Percentiles rank a stretch among this genome's conserved stretches.
These are phyloP conservation scores for Puccinia horiana DNA, from an alignment of 1,284 basidiomycete species.

Conservation along the genomic window DNA sequence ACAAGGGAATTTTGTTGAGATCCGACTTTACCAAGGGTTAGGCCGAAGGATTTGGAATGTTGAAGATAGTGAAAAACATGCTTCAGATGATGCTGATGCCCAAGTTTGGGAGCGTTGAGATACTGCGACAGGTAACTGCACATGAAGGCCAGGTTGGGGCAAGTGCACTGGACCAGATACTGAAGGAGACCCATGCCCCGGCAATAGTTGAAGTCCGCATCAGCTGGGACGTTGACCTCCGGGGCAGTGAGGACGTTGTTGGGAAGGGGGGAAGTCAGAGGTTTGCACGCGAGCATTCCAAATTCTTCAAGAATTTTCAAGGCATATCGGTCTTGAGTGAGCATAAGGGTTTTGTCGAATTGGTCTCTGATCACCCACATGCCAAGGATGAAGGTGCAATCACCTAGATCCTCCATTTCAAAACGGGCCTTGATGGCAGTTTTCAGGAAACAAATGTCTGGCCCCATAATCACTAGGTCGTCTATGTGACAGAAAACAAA, in stretches of 20 bases:
- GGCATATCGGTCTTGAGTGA: constrained; percentile 13
- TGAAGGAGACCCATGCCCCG: background rate
- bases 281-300: background rate
- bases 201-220: background rate
- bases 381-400: background rate
- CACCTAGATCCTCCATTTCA: constrained; percentile 12
- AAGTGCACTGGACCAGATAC: constrained; percentile 28
- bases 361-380: background rate
- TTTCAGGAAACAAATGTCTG: constrained; percentile 7
- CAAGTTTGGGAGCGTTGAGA: background rate
- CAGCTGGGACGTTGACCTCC: background rate
- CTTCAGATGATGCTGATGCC: background rate
- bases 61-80: background rate
- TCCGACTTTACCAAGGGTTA: background rate
- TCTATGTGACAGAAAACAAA: constrained; percentile 15
- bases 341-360: background rate
- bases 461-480: constrained; percentile 8
- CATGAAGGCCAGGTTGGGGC: background rate
- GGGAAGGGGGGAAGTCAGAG: background rate
- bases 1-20: background rate
- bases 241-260: background rate
- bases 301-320: constrained; percentile 11
- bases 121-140: background rate
- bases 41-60: background rate
- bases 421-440: background rate